phyloP scores from a whole-genome alignment of 2,329 filamentous ascomycete species.

The Paecilomyces dactylethromorphus region DNA sequence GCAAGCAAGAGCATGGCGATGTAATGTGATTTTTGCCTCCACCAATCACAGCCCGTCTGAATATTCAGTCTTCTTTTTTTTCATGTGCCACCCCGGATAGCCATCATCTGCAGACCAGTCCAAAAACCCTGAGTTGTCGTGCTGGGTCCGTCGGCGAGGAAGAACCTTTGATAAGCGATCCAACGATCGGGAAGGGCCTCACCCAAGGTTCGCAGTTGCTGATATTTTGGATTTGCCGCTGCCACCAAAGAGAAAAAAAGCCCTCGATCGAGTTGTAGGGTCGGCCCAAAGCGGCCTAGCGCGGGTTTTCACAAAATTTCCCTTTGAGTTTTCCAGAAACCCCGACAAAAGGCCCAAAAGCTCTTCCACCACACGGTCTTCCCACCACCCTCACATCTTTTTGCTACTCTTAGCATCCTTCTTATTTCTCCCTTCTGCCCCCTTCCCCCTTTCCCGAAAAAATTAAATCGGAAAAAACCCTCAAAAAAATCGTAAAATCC shows the following conservation, averaged over 20 bases:
- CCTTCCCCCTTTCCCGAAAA: slow-evolving; percentile 23
- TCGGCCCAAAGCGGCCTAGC: slow-evolving; percentile 6
- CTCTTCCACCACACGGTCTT: slow-evolving; percentile 7
- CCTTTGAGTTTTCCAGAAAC: slow-evolving; percentile 28
- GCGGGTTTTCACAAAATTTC: slow-evolving; percentile 11
- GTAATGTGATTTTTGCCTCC: neutral
- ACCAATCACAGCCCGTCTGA: neutral
- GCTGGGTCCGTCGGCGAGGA: neutral
- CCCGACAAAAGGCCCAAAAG: slow-evolving; percentile 11
- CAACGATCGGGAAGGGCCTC: neutral
- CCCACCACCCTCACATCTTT: slow-evolving; percentile 7
- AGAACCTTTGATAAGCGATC: neutral
- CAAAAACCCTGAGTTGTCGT: neutral
- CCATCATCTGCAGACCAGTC: no score
- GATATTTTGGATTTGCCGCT: neutral
- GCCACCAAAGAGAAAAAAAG: neutral
- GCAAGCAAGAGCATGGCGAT: neutral
- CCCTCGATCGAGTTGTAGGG: neutral
- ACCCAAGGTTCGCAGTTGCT: neutral
- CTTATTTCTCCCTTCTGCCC: slow-evolving; percentile 15
- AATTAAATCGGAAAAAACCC: slow-evolving; percentile 27
- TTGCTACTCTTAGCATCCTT: slow-evolving; percentile 13
- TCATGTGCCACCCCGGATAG: neutral
- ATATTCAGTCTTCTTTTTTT: neutral
- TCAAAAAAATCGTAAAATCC: slow-evolving; percentile 33